Base-by-base conservation (phyloP, 23 red algal species). In the Gracilaria domingensis region DNA sequence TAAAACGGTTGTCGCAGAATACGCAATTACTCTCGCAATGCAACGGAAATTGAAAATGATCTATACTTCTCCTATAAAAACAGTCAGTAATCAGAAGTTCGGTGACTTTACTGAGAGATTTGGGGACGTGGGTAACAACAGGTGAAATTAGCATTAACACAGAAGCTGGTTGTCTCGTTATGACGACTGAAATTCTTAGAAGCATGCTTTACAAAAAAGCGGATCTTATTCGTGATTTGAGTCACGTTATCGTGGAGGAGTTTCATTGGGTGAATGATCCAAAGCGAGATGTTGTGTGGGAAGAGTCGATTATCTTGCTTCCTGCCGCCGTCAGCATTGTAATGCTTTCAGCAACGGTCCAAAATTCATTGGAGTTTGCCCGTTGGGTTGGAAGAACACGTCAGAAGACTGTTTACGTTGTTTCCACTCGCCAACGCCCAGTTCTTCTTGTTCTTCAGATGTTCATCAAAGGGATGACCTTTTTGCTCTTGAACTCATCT, bases 81-180 rank as follows among this genome's bases (percentile, higher is more conserved):
- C 96, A 54, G 74, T 98, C 11, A 95, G 93, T 78, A 98, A 98
- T 59, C 96, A 98, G 87, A 98, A 98, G 88, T 98, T 95, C 77
- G 80, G 96, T 28, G 96, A 98, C 67, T 98, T 98, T 81, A 81
- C 88, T 35, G 53, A 87, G 23, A 58, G 87, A 45, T 96, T 92
- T 67, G 88, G 77, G 0, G 83, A 91, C 49, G 92, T 98, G 34
- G 96, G 96, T 28, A 38, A 93, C 95, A 23, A 98, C 96, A 0
- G 96, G 96, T 54, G 96, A 98, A 58, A 93, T 98, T 23, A 93
- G 82, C 50, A 95, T 98, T 51, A 93, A 93, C 51, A 87, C 96
- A 8, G 88, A 93, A 28, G 96, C 96, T n/a, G 62, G 87, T 23
- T 95, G 91, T 50, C 86, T 98, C 28, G 88, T 98, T 21, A 95